Base-by-base conservation (phyloP, 2,329 filamentous ascomycete species). In the Trichoderma brevicompactum region DNA sequence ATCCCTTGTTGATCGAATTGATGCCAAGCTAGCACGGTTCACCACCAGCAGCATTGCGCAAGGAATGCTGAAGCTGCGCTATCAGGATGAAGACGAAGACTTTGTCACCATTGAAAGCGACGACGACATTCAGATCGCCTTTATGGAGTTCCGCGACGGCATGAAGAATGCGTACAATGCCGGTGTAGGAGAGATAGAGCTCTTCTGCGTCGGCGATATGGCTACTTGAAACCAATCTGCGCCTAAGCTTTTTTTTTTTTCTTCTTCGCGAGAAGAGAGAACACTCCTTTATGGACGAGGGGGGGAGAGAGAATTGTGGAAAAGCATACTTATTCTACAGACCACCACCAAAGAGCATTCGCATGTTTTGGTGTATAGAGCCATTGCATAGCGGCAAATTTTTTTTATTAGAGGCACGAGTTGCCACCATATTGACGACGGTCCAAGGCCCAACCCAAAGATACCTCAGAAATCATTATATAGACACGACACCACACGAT, bases 121-220 rank as follows among this genome's bases (percentile, higher is more conserved):
- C 73, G 95, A 99, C 72, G 95, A 97, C 70, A 95, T 99, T 49
- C 92, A 96, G 73, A 93, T 95, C 71, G 95, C 95, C 5, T 97
- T 99, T 74, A 89, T 94, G 76, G 94, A 96, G 71, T 97, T 94
- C 94, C 88, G 91, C 40, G 93, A 97, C 74, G 89, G 84, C 75
- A 75, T 81, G 36, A 78, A 79, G 66, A 82, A 81, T 70, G 80
- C 81, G 75, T 83, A 85, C 59, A 83, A 85, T 59, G 89, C 89
- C 49, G 88, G 90, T 70, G 88, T 96, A 49, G 93, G 92, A 70
- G 93, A 97, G 82, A 96, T 97, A 77, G 92, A 96, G 76, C 86
- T 95, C 67, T 94, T 91, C 80, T 94, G 92, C 78, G 82, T 89
- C 69, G 81, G 86, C 74, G 83, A 83, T 67, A 79, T 74, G 58